These are phyloP conservation scores for Seiridium unicorne DNA, from an alignment of 2,329 filamentous ascomycete genomes.

Conservation along the genomic window DNA sequence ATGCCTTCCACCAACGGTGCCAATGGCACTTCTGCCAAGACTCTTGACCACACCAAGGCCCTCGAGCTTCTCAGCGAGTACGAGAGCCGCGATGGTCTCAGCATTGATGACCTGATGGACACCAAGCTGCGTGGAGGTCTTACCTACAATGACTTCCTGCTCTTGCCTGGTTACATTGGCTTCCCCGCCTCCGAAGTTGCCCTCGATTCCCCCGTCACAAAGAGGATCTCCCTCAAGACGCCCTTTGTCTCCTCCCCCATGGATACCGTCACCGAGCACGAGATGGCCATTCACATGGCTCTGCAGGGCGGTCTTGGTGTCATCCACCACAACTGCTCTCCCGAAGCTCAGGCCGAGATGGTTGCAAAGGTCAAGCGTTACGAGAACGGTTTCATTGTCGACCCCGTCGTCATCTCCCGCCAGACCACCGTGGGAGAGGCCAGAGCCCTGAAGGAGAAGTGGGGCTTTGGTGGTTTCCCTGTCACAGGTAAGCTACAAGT, in stretches of 20 bases:
- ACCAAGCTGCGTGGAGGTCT: conserved; percentile 89
- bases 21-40: conserved; percentile 46
- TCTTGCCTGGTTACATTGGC: conserved; percentile 96
- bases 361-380: conserved; percentile 98
- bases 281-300: conserved; percentile 98
- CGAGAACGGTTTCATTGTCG: conserved; percentile 98
- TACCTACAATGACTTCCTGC: conserved; percentile 98
- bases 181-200: conserved; percentile 88
- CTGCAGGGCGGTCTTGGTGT: conserved; percentile 86
- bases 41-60: conserved; percentile 73
- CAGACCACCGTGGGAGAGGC: conserved; percentile 88
- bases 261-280: conserved; percentile 99
- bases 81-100: conserved; percentile 77
- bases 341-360: conserved; percentile 97
- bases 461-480: conserved; percentile 97
- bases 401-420: conserved; percentile 88
- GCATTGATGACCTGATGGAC: conserved; percentile 83
- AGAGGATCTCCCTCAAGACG: conserved; percentile 93
- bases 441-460: conserved; percentile 91
- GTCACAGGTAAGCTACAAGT: conserved; percentile 79
- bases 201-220: conserved; percentile 90
- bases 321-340: conserved; percentile 99
- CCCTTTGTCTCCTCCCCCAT: conserved; percentile 97
- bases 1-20: conserved; percentile 74
- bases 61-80: conserved; percentile 82